A percentile compares a stretch with the other conserved stretches of the same genome.
phyloP scores from a whole-genome alignment of 1,284 basidiomycete genomes.

The Ceratobasidium sp. region DNA sequence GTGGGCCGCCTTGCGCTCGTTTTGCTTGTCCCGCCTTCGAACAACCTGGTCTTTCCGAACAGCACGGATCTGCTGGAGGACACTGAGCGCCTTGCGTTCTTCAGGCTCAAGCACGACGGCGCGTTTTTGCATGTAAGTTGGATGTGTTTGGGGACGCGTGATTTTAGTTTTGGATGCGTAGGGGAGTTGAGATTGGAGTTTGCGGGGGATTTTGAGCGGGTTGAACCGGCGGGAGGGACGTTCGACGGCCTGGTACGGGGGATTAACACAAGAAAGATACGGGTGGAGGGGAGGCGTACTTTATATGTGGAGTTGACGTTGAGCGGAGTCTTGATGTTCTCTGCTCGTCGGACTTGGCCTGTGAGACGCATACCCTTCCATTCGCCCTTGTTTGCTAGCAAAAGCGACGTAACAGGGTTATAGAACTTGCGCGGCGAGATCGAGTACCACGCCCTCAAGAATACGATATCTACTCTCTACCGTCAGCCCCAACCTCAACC shows the following conservation, averaged over 20 bases:
- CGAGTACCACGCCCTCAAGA: constrained; percentile 96
- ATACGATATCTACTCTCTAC: constrained; percentile 83
- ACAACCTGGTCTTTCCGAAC: constrained; percentile 87
- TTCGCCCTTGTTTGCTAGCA: constrained; percentile 78
- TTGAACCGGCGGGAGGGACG: constrained; percentile 90
- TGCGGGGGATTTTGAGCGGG: constrained; percentile 87
- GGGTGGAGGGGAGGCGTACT: constrained; percentile 52
- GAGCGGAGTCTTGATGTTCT: constrained; percentile 84
- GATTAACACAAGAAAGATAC: neutral
- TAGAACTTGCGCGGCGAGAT: constrained; percentile 96
- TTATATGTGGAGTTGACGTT: constrained; percentile 91
- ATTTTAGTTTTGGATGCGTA: constrained; percentile 93
- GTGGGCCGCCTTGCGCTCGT: constrained; percentile 70
- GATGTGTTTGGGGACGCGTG: constrained; percentile 75
- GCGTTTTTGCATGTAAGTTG: constrained; percentile 90
- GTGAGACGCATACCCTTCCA: constrained; percentile 98
- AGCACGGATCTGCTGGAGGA: constrained; percentile 95
- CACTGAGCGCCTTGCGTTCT: constrained; percentile 91
- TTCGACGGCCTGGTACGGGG: constrained; percentile 65
- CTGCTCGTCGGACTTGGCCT: constrained; percentile 87
- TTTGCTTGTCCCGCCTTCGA: constrained; percentile 84
- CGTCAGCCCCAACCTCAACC: constrained; percentile 17
- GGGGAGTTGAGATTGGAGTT: constrained; percentile 88
- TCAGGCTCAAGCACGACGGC: constrained; percentile 96
- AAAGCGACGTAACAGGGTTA: constrained; percentile 93